Base-by-base conservation (phyloP, 73 alveolate species). In the Paramecium bursaria region DNA sequence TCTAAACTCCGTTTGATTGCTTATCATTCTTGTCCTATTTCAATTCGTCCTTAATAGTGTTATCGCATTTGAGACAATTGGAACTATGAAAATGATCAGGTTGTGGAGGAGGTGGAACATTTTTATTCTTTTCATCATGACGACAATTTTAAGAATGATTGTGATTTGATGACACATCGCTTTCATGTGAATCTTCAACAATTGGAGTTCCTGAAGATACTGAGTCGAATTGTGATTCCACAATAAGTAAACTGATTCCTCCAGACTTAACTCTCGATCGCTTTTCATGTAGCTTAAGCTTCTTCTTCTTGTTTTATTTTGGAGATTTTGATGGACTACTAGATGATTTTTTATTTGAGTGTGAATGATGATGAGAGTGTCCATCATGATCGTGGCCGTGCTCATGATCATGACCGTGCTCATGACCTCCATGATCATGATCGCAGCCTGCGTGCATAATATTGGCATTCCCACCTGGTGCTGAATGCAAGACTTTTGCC, bases 401-500 rank as follows among this genome's bases (percentile, higher is more conserved):
- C 0, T 44, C 77, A 19, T 85, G 90, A 17, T 15, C 39, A 17
- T 74, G 85, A 31, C 67, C 60, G 13, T 87, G 88, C 15, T 48
- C 50, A 35, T 91, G 93, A 4, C 77, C n/a, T n/a, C n/a, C 87
- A 22, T 76, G 90, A 26, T 50, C 51, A 44, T 80, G 88, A 9
- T 74, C 85, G 22, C 53, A 48, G 10, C 79, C 33, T 52, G 50
- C 35, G 13, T 61, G 80, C 80, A 61, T 53, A 15, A 30, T 30
- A 17, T 91, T 82, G 25, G 85, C 93, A 67, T 85, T 86, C 13
- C 86, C 90, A 30, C 73, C 23, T 23, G 86, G 92, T 27, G 91
- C 87, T 29, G 91, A 77, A 50, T 87, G 93, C 50, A 95, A 52
- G 33, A 94, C 94, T 50, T 91, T 87, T 48, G 95, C 96, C 96